A percentile compares a stretch with the other conserved stretches of the same genome.
Conservation (phyloP, 371 early-diverging fungal genomes). For the Umbelopsis sp. region DNA sequence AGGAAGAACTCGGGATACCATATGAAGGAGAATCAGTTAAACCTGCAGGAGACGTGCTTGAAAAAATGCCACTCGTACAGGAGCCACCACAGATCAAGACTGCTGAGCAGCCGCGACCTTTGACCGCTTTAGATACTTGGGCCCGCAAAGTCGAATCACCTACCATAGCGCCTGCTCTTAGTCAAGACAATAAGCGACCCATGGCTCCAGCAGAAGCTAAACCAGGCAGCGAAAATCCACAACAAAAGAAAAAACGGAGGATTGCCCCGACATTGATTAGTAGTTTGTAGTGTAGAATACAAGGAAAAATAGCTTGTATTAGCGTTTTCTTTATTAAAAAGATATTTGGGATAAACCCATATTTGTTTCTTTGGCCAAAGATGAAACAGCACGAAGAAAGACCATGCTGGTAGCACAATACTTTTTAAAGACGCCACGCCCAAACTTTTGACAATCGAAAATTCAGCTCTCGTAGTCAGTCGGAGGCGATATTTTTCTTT, state of each 20-base stretch:
- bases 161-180: neutral
- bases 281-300: neutral
- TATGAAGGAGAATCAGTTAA: conserved; percentile 24
- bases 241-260: conserved; percentile 37
- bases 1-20: conserved; percentile 57
- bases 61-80: conserved; percentile 29
- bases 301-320: too few relatives aligned
- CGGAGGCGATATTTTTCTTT: too few relatives aligned
- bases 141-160: neutral
- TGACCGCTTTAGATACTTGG: conserved; percentile 17
- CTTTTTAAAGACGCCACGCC: too few relatives aligned
- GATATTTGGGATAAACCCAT: too few relatives aligned
- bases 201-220: conserved; percentile 6
- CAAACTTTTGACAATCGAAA: neutral
- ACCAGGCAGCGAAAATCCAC: neutral
- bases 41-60: neutral
- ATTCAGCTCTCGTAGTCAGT: too few relatives aligned
- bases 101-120: conserved; percentile 15
- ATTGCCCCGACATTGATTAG: conserved; percentile 43
- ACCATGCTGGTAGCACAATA: too few relatives aligned
- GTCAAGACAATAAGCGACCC: conserved; percentile 8
- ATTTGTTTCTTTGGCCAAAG: too few relatives aligned
- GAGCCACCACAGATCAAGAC: conserved; percentile 27
- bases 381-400: too few relatives aligned
- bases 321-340: too few relatives aligned